Percentiles rank a stretch among this genome's conserved stretches.
Evolutionary conservation across 257 asterid genomes (phyloP).

Genomic region (Solanum chaucha): DNA sequence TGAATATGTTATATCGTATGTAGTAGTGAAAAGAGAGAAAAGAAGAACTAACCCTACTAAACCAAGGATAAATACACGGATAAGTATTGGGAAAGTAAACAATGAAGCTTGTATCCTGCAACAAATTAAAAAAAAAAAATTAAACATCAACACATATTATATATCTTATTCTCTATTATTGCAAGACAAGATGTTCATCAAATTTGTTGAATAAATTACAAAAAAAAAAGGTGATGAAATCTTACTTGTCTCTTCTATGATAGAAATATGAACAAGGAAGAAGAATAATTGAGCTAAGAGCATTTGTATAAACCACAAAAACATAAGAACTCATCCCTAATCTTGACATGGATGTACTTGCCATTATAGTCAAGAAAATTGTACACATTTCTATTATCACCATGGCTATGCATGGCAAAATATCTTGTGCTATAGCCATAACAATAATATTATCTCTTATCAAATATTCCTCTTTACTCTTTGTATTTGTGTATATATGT

Average conservation of each 20-base stretch:
- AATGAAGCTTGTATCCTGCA: conserved; percentile 41
- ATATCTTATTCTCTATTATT: not conserved
- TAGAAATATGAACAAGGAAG: conserved; percentile 29
- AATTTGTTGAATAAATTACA: not conserved
- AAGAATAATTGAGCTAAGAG: conserved; percentile 49
- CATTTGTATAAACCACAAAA: conserved; percentile 66
- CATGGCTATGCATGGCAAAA: conserved; percentile 46
- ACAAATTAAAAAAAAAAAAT: not conserved
- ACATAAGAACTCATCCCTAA: conserved; percentile 66
- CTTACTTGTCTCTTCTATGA: conserved; percentile 31
- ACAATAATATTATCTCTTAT: not conserved
- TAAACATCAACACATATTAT: not conserved
- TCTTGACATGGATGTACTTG: conserved; percentile 58
- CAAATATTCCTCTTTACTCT: not conserved
- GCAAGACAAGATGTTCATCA: too few species aligned
- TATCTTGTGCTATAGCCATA: conserved; percentile 23
- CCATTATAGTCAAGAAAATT: conserved; percentile 50
- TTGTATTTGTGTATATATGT: not conserved
- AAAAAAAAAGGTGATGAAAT: not conserved
- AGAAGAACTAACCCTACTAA: conserved; percentile 41
- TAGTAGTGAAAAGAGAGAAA: not conserved
- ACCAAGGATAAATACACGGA: conserved; percentile 54
- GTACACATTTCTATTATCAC: conserved; percentile 54
- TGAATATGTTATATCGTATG: not conserved
- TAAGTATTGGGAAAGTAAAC: conserved; percentile 27